Evolutionary conservation across 2,329 filamentous ascomycete species (phyloP).

Genomic region (Zymoseptoria pseudotritici): DNA sequence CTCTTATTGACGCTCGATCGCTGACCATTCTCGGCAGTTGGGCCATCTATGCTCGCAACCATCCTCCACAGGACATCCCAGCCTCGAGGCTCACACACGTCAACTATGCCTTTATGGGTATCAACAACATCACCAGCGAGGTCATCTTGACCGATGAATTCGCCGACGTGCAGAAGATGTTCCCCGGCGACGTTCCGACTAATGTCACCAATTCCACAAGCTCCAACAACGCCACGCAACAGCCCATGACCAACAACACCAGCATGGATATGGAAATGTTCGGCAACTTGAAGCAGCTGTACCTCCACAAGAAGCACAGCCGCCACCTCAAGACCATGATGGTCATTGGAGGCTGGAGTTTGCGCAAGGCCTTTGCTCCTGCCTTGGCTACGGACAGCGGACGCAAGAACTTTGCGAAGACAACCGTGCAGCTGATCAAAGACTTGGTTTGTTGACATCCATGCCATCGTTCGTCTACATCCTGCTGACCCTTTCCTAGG

Average conservation of each 20-base stretch:
- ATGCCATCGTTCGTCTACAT: background rate
- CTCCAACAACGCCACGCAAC: slow-evolving; percentile 13
- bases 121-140: slow-evolving; percentile 68
- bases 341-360: slow-evolving; percentile 76
- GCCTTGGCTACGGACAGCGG: slow-evolving; percentile 56
- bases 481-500: slow-evolving; percentile 29
- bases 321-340: slow-evolving; percentile 70
- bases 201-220: slow-evolving; percentile 22
- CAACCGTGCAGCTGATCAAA: slow-evolving; percentile 66
- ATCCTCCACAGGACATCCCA: slow-evolving; percentile 72
- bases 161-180: slow-evolving; percentile 62
- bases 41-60: slow-evolving; percentile 63
- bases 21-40: slow-evolving; percentile 12
- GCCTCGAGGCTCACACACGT: slow-evolving; percentile 76
- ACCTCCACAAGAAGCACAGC: slow-evolving; percentile 64
- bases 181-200: slow-evolving; percentile 51
- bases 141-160: slow-evolving; percentile 63
- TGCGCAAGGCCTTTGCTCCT: slow-evolving; percentile 65
- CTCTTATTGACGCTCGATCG: background rate
- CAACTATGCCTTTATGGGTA: slow-evolving; percentile 83
- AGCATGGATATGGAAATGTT: slow-evolving; percentile 58
- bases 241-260: slow-evolving; percentile 20
- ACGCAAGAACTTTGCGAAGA: slow-evolving; percentile 59
- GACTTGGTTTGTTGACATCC: slow-evolving; percentile 42
- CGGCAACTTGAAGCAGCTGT: slow-evolving; percentile 69